Evolutionary conservation across 176 grass and related monocot genomes (phyloP).

Genomic region (Carex myosuroides): DNA sequence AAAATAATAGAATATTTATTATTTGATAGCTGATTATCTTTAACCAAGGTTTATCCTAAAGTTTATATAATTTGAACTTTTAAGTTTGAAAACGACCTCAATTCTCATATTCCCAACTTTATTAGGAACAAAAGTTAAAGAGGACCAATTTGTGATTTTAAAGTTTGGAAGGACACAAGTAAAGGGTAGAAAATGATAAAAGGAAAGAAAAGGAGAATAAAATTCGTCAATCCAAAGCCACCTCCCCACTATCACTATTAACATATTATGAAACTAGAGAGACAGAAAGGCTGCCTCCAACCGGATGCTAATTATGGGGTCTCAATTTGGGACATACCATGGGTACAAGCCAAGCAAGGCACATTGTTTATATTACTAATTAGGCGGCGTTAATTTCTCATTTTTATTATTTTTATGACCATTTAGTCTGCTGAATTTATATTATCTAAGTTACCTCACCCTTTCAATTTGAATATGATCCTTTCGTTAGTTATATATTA

Average conservation of each 20-base stretch:
- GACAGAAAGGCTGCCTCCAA: conserved; percentile 14
- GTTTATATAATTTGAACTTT: neutral
- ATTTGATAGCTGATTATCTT: neutral
- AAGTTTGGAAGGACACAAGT: neutral
- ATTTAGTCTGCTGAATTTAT: no score
- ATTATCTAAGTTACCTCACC: no score
- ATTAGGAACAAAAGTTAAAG: neutral
- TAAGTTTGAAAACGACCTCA: neutral
- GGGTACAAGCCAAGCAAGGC: conserved; percentile 23
- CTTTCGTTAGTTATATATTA: no score
- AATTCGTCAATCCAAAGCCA: conserved; percentile 5
- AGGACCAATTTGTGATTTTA: neutral
- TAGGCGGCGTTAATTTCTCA: neutral
- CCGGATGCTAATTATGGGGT: conserved; percentile 19
- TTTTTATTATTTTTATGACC: neutral
- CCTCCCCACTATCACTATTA: conserved; percentile 2
- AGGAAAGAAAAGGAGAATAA: neutral
- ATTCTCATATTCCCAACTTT: neutral
- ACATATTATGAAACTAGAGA: neutral
- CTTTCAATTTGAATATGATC: no score
- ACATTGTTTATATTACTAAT: neutral
- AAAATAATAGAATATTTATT: no score
- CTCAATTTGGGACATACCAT: conserved; percentile 13
- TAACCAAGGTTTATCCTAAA: conserved; percentile 1
- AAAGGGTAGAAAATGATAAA: neutral